Evolutionary conservation across 768 basidiomycete genomes (phyloP).

Genomic region (Russula dissimulans): DNA sequence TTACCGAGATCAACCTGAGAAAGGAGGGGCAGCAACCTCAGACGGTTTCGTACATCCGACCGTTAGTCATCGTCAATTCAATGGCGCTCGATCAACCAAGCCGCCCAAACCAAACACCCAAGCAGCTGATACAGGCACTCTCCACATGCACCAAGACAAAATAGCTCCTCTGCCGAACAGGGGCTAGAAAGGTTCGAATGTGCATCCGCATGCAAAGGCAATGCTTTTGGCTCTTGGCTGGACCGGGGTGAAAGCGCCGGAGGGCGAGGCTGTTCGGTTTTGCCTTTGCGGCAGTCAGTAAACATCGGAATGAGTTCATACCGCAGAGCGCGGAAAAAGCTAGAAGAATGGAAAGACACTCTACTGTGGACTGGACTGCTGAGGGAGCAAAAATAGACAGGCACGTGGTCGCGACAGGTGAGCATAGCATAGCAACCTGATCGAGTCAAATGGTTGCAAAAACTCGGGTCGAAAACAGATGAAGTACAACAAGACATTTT

Average conservation of each 20-base stretch:
- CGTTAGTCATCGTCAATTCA: background rate
- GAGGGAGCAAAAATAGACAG: background rate
- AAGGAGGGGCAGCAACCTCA: too few species aligned
- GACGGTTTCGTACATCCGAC: background rate
- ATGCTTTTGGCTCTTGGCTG: background rate
- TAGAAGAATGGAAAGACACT: background rate
- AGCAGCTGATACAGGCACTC: constrained; percentile 2
- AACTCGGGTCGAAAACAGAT: background rate
- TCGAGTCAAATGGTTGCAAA: constrained; percentile 11
- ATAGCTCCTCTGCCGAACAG: constrained; percentile 9
- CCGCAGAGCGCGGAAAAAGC: background rate
- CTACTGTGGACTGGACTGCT: too few species aligned
- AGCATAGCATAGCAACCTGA: constrained; percentile 13
- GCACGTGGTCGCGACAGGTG: constrained; percentile 5
- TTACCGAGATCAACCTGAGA: background rate
- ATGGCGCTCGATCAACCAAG: constrained; percentile 1
- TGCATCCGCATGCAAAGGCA: background rate
- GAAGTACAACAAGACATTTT: background rate
- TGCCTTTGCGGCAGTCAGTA: too few species aligned
- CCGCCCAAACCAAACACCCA: background rate
- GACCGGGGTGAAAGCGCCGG: background rate
- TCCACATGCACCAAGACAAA: background rate
- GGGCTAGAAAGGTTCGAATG: background rate
- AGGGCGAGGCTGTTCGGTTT: background rate
- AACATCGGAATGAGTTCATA: background rate